Base-by-base conservation (phyloP, 75 land plant species). In the Pinus albicaulis region DNA sequence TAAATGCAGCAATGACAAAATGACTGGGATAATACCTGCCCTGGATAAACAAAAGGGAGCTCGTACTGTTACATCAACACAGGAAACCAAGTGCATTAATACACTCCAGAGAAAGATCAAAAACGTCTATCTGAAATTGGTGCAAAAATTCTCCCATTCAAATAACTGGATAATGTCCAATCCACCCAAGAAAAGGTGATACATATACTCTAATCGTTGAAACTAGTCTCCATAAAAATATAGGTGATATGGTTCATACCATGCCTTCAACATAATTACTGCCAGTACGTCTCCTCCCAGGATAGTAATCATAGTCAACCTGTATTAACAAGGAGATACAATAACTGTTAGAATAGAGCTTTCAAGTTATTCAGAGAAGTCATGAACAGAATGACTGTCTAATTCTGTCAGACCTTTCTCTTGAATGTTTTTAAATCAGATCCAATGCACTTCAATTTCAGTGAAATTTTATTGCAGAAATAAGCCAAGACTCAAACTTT, bases 11-110 rank as follows among this genome's bases (percentile, higher is more conserved):
- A 68, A 36, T 68, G 23, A 20, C 48, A 48, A 48, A 20, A 36
- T 28, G 48, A 68, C n/a, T n/a, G 3, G 12, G 11, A 61, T 52
- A 74, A 77, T 80, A 95, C 98, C 84, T 95, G 99, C 72, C 95
- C 99, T 25, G 99, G 99, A 81, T 97, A 97, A 52, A 94, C 80
- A 53, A 91, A 97, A 53, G 99, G 99, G 87, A 97, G 95, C 85
- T 97, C 99, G 76, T 90, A 88, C 99, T 96, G 98, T 86, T 83
- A 52, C 73, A 62, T 57, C 56, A 24, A 74, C 20, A 79, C 76
- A 76, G 36, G 76, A 78, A 38, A 68, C 12, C 23, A 26, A 59
- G 31, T 17, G 14, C 57, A 19, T 66, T 55, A 56, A 58, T 70
- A 20, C 13, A 57, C 5, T 52, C 6, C 20, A 23, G 28, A 77